Conservation (phyloP, 495 filamentous ascomycete genomes). For the Talaromyces wortmannii region DNA sequence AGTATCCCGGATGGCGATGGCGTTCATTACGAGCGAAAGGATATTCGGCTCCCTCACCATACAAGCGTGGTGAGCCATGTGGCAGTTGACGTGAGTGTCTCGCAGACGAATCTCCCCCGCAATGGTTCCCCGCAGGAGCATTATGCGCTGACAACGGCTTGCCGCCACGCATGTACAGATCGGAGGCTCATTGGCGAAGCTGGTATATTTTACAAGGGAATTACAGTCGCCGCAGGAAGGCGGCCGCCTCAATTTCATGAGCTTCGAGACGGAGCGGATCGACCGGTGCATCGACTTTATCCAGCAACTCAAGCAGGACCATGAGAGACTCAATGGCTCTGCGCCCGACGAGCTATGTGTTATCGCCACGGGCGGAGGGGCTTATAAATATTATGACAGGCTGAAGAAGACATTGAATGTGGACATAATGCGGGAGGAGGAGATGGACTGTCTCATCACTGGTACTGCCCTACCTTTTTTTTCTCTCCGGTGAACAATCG, state of each 20-base stretch:
- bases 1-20: conserved; percentile 47
- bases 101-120: conserved; percentile 8
- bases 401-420: conserved; percentile 74
- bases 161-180: conserved; percentile 49
- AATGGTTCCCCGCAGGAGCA: conserved; percentile 21
- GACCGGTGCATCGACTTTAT: conserved; percentile 89
- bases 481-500: no score
- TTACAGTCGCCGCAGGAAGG: conserved; percentile 69
- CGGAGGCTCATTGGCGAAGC: conserved; percentile 87
- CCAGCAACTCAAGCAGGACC: conserved; percentile 69
- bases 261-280: conserved; percentile 90
- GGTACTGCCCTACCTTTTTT: conserved; percentile 39
- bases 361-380: conserved; percentile 91
- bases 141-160: not conserved
- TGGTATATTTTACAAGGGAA: conserved; percentile 95
- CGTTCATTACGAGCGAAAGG: conserved; percentile 71
- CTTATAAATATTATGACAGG: conserved; percentile 91
- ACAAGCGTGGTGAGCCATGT: conserved; percentile 91
- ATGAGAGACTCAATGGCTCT: conserved; percentile 64
- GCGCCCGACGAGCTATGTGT: conserved; percentile 64
- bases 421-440: conserved; percentile 86
- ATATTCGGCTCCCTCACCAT: conserved; percentile 94
- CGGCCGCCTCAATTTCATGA: conserved; percentile 88
- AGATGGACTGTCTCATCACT: conserved; percentile 98
- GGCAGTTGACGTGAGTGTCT: conserved; percentile 75